Percentiles rank a stretch among this genome's conserved stretches.
phyloP scores from a whole-genome alignment of 2,329 filamentous ascomycete species.

The Colletotrichum godetiae region DNA sequence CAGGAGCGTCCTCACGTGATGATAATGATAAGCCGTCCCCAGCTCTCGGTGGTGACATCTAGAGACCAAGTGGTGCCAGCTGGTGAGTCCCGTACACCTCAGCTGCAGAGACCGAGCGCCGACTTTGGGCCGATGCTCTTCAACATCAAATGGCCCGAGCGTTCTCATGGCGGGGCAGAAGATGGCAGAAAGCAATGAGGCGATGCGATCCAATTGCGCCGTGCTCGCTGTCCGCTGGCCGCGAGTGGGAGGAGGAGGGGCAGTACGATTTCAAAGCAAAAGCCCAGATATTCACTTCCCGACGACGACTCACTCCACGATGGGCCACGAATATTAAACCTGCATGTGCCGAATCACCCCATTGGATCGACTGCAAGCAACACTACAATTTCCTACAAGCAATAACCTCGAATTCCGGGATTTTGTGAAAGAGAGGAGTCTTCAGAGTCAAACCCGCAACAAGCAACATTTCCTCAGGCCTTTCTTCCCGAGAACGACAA shows the following conservation, averaged over 20 bases:
- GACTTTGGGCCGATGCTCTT: not conserved
- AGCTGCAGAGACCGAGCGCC: slow-evolving; percentile 14
- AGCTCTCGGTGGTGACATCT: not conserved
- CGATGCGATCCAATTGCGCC: slow-evolving; percentile 11
- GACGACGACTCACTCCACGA: slow-evolving; percentile 30
- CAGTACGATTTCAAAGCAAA: slow-evolving; percentile 52
- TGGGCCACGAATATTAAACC: slow-evolving; percentile 26
- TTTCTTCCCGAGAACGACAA: not conserved
- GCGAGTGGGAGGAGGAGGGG: slow-evolving; percentile 3
- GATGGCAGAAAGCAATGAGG: not conserved
- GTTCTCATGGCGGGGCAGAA: slow-evolving; percentile 10
- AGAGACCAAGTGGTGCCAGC: no score
- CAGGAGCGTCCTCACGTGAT: not conserved
- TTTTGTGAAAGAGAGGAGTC: not conserved
- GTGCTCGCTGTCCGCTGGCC: not conserved
- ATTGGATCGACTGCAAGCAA: not conserved
- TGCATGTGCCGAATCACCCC: slow-evolving; percentile 5
- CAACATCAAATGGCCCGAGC: slow-evolving; percentile 4
- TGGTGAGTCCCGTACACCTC: not conserved
- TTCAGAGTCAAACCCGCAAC: not conserved
- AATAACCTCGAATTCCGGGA: not conserved
- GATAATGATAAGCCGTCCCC: not conserved
- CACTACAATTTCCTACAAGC: not conserved
- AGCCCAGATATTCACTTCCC: slow-evolving; percentile 33
- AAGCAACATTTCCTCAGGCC: not conserved